phyloP scores from a whole-genome alignment of 2,329 filamentous ascomycete species.

The Gnomoniopsis smithogilvyi region DNA sequence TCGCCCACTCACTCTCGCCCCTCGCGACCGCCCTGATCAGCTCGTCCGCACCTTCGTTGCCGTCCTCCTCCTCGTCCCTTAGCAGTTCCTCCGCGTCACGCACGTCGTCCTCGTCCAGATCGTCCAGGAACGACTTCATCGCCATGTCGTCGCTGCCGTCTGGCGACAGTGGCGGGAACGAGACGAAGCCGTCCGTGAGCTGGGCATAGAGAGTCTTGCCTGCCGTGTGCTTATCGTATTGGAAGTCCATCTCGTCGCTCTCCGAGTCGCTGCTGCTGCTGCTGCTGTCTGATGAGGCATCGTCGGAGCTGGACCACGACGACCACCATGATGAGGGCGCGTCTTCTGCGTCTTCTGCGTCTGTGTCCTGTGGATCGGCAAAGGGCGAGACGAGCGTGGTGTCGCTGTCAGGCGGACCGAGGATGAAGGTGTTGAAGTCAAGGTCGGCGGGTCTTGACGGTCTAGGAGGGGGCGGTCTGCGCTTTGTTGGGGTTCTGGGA shows the following conservation, averaged over 20 bases:
- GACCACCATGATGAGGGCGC: not conserved
- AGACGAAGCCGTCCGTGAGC: not conserved
- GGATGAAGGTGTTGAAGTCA: not conserved
- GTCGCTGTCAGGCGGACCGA: not conserved
- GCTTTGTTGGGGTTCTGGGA: not conserved
- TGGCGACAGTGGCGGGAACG: not conserved
- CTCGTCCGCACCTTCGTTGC: not conserved
- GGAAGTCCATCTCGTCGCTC: conserved; percentile 2
- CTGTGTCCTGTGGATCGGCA: not conserved
- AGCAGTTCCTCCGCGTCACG: not conserved
- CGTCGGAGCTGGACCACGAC: not conserved
- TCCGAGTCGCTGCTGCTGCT: not conserved
- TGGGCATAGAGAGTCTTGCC: not conserved
- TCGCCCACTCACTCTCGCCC: not conserved
- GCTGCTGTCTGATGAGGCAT: not conserved
- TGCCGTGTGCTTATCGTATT: not conserved
- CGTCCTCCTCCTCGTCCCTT: not conserved
- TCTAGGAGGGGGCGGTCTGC: not conserved
- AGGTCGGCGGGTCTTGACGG: not conserved
- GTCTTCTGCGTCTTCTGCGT: not conserved
- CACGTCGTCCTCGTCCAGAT: not conserved
- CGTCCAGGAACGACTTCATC: not conserved
- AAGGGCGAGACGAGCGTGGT: not conserved
- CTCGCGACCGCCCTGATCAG: not conserved
- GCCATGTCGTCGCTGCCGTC: not conserved